These are phyloP conservation scores for Bromus sterilis DNA, from an alignment of 176 grass and related monocot genomes.

Conservation along the genomic window DNA sequence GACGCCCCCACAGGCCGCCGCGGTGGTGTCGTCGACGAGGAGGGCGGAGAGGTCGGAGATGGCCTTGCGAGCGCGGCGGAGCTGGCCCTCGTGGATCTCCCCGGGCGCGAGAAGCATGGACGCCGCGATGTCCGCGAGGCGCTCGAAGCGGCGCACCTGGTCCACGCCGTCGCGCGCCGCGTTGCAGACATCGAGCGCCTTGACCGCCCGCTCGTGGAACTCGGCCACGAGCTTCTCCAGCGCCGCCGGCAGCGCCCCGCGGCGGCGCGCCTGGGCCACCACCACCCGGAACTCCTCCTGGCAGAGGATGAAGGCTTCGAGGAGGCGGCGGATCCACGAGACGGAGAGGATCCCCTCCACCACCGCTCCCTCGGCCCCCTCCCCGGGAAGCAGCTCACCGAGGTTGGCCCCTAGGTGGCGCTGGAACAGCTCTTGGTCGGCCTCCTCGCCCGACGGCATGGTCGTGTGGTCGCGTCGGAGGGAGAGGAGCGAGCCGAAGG, in stretches of 20 bases:
- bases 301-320: constrained; percentile 80
- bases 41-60: constrained; percentile 60
- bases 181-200: constrained; percentile 96
- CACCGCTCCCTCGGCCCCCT: not conserved
- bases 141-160: constrained; percentile 69
- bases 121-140: constrained; percentile 60
- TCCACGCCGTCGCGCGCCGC: constrained; percentile 71
- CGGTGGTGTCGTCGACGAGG: constrained; percentile 65
- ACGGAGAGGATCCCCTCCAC: constrained; percentile 60
- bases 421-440: constrained; percentile 13
- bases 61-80: constrained; percentile 68
- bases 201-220: constrained; percentile 80
- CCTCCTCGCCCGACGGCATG: constrained; percentile 13
- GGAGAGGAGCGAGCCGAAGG: constrained; percentile 26
- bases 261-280: constrained; percentile 52
- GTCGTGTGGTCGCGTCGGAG: constrained; percentile 11
- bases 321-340: constrained; percentile 65
- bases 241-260: constrained; percentile 23
- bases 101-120: constrained; percentile 39
- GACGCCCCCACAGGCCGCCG: constrained; percentile 36
- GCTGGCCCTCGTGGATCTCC: constrained; percentile 47
- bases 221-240: constrained; percentile 61
- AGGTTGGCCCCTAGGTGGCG: constrained; percentile 56
- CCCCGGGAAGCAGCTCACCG: constrained; percentile 35
- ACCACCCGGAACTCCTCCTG: constrained; percentile 81